Evolutionary conservation across 2,329 filamentous ascomycete genomes (phyloP), one percentile per base, ranked within the genome.

Genomic region (Geoglossum cookeanum): DNA sequence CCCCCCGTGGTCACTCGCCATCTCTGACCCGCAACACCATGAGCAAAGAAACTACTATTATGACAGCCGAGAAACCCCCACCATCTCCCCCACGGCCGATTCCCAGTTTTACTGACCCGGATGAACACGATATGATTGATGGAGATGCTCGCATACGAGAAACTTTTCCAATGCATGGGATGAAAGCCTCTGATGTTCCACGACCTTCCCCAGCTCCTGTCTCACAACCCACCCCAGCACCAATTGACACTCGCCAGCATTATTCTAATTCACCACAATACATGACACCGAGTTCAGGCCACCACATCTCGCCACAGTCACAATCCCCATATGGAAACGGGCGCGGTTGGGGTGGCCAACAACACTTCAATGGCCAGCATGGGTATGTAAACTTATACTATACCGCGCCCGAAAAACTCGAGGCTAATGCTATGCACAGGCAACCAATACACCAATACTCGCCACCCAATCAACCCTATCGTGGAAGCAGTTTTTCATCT

Each of bases 201-300:
- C 29, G 64, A 64, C 3, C 62, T 64, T 4, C 42, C 1, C 42
- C 15, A 7, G 42, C 42, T 1, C 60, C 63, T 57, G 64, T 63
- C 55, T 66, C 65, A 58, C 65, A 62, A 52, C 67, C 72, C 42
- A 68, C 69, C 29, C 65, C 70, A 52, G 67, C 70, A 42, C 69
- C 70, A 59, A 62, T 70, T 54, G 70, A 74, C 58, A 69, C 69
- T 27, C 68, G 72, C 44, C 73, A 75, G 57, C 60, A 62, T 56
- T 79, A 78, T 63, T 74, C 75, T 29, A 75, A 77, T 52, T 81
- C 80, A n/a, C 77, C 81, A 44, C 75, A 78, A 57, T 78, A 79
- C 62, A 71, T 72, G 61, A 73, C 74, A 27, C 75, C 78, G 22
- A 75, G 70, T 55, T 75, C 74, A 55, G 75, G 75, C 17, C 74